Base-by-base conservation (phyloP, 169 alveolate genomes). In the Plasmodium sp. region DNA sequence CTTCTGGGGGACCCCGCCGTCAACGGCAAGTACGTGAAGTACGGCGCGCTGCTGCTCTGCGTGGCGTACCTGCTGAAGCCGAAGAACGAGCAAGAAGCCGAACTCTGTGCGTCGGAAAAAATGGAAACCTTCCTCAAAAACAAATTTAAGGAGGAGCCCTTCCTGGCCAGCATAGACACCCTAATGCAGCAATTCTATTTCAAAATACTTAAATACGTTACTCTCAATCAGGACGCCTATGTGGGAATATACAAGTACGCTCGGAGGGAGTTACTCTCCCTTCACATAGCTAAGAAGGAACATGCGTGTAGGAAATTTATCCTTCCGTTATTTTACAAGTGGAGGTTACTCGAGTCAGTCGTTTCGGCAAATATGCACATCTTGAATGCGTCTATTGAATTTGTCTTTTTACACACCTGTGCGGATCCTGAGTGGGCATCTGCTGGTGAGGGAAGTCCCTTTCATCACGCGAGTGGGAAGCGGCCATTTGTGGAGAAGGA, bases 101-200 rank as follows among this genome's bases (percentile, higher is more conserved):
- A 80, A 39, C 3, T 90, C 5, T 90, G 94, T 39, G 27, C 36
- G 3, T 80, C 94, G 72, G 91, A 90, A 81, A 77, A 90, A 39
- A 81, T 90, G 71, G 84, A 90, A 58, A 73, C 56, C 5, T 81
- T 90, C 36, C 39, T 90, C 16, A 90, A 43, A 79, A 41, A 9
- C 12, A 72, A 90, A 58, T 90, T 90, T 45, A 18, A 9, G 54
- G 94, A 90, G 82, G 74, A 80, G 16, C 81, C 62, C 73, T 90
- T 90, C 82, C 5, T 81, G 18, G 84, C 67, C 12, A 90, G 94
- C 48, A 90, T 90, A 62, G 82, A 90, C 51, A 90, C 94, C 45
- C 16, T 81, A 67, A 90, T 90, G 91, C 92, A 90, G 77, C 92
- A 85, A 39, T 90, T 27, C 31, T 90, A 90, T 71, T 90, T 90